Evolutionary conservation across 2,329 filamentous ascomycete species (phyloP), one percentile per base, ranked within the genome.

Genomic region (Exophiala xenobiotica): DNA sequence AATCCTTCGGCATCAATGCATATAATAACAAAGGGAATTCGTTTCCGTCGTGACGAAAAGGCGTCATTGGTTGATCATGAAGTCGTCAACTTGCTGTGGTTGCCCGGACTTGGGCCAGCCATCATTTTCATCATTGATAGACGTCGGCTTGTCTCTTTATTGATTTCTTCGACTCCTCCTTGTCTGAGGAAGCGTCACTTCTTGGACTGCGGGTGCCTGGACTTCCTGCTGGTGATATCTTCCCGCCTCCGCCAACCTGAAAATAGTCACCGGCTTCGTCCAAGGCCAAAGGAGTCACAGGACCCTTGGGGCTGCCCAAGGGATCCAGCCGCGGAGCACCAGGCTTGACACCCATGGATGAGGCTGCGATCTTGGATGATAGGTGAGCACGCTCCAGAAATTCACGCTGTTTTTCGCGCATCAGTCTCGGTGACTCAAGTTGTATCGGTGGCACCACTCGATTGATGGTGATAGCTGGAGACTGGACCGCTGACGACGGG

Each of bases 301-400:
- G 71, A 1, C 73, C 73, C 14, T 61, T 61, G 1, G 73, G 73
- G 45, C 73, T 76, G 27, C 67, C 66, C 8, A 74, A 64, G 16
- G 73, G 73, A 40, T 73, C 70, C 12, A 76, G 59, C 4, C 72
- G 69, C 6, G 73, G 73, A 12, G 72, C 70, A 8, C 69, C 67
- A n/a, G 73, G 73, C 61, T 68, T 62, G 61, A 63, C 37, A 55
- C 62, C 23, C 52, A 59, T 48, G 41, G 61, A 54, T 39, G 63
- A 57, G 52, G 67, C 55, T 39, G 65, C 44, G 51, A 62, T 56
- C 18, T 61, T 63, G 37, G 66, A 65, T 1, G 67, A 63, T 6
- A 68, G 48, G 20, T 65, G 58, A 12, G 66, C 60, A 9, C 66
- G 63, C 9, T 73, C 69, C 8, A 73, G 60, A 16, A 73, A 61